phyloP scores from a whole-genome alignment of 1,284 basidiomycete genomes.

The Anthracocystis walkeri region DNA sequence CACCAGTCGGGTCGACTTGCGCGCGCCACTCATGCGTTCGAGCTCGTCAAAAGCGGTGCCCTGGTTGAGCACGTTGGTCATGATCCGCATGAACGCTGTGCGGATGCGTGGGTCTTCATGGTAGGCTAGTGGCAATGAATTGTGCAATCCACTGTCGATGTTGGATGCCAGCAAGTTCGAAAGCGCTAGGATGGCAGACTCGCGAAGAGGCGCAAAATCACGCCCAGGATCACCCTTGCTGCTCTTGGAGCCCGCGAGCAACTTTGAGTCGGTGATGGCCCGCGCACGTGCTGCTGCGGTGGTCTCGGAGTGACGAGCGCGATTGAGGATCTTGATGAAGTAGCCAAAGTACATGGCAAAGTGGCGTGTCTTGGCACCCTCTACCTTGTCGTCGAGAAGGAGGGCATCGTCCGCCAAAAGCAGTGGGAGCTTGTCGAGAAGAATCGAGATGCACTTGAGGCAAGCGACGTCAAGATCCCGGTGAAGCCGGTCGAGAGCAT shows the following conservation, averaged over 20 bases:
- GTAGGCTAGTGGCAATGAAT: slow-evolving; percentile 84
- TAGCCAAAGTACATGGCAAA: slow-evolving; percentile 64
- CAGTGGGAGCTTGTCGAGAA: slow-evolving; percentile 62
- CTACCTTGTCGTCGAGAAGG: slow-evolving; percentile 65
- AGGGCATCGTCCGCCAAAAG: slow-evolving; percentile 64
- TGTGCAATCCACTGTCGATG: slow-evolving; percentile 88
- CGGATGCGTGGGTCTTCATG: slow-evolving; percentile 80
- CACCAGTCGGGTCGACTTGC: slow-evolving; percentile 54
- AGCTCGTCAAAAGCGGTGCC: slow-evolving; percentile 71
- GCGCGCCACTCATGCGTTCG: slow-evolving; percentile 54
- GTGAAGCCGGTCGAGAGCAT: slow-evolving; percentile 58
- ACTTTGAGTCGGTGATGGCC: slow-evolving; percentile 20
- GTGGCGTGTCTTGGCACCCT: slow-evolving; percentile 65
- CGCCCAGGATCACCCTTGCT: slow-evolving; percentile 21
- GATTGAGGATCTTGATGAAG: slow-evolving; percentile 67
- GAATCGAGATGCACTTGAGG: slow-evolving; percentile 62
- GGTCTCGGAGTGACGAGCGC: slow-evolving; percentile 49
- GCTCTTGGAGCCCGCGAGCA: slow-evolving; percentile 17
- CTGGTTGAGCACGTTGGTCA: slow-evolving; percentile 83
- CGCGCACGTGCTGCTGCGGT: slow-evolving; percentile 27
- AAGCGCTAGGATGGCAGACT: slow-evolving; percentile 73
- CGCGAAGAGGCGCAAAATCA: slow-evolving; percentile 51
- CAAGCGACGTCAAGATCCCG: slow-evolving; percentile 64
- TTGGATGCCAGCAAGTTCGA: slow-evolving; percentile 85
- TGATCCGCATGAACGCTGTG: slow-evolving; percentile 86